Evolutionary conservation across 208 protist species (phyloP).

Genomic region (Acanthamoeba quina): DNA sequence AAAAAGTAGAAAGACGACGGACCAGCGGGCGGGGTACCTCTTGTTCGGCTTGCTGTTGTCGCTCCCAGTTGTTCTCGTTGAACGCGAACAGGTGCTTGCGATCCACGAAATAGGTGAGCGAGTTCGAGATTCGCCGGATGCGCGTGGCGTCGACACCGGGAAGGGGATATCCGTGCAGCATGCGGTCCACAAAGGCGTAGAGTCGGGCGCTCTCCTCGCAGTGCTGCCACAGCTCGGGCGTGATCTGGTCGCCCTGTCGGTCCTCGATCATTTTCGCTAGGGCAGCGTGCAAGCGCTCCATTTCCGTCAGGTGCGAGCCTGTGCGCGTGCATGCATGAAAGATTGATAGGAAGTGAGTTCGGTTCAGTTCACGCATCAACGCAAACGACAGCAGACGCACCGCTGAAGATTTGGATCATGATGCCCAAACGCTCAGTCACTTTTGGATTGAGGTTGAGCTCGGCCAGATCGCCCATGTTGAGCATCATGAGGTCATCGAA

Average conservation of each 20-base stretch:
- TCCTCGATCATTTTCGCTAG: slow-evolving; percentile 33
- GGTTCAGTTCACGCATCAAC: background rate
- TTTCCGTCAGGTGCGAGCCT: background rate
- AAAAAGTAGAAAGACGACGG: background rate
- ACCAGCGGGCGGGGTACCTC: background rate
- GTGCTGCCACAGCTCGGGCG: slow-evolving; percentile 35
- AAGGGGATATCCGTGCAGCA: background rate
- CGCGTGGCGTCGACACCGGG: background rate
- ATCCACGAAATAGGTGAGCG: slow-evolving; percentile 27
- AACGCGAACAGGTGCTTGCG: slow-evolving; percentile 18
- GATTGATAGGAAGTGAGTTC: background rate
- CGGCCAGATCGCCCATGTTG: background rate
- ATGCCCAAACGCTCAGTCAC: slow-evolving; percentile 30
- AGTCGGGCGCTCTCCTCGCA: slow-evolving; percentile 24
- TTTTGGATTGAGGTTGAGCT: background rate
- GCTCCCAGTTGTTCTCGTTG: background rate
- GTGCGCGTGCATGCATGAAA: background rate
- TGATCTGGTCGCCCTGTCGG: slow-evolving; percentile 10
- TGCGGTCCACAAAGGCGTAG: background rate
- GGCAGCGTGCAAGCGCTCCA: background rate
- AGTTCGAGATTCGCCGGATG: slow-evolving; percentile 11
- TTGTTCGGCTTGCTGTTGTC: background rate
- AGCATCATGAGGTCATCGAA: slow-evolving; percentile 58
- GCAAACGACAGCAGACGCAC: background rate
- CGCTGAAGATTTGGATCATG: slow-evolving; percentile 7